Percentiles rank a stretch among this genome's conserved stretches.
These are phyloP conservation scores for Trichoderma pleuroti DNA, from an alignment of 2,329 filamentous ascomycete genomes.

Conservation along the genomic window DNA sequence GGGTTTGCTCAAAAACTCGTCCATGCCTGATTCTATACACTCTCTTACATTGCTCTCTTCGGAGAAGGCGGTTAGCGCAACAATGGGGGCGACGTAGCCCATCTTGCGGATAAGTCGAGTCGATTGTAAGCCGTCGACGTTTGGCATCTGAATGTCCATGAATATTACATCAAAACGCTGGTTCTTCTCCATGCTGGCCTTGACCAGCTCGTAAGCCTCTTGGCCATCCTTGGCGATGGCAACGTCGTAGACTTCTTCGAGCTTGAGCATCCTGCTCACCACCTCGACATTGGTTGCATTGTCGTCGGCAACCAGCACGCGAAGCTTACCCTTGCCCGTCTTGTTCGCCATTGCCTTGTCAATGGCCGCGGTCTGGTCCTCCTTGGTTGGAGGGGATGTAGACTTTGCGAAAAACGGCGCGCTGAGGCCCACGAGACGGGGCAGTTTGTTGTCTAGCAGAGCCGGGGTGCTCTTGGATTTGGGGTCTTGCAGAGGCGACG, in stretches of 20 bases:
- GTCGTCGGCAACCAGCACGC: conserved; percentile 79
- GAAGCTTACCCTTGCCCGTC: conserved; percentile 59
- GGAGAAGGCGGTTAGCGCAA: conserved; percentile 84
- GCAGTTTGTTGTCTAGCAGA: conserved; percentile 45
- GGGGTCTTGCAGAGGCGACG: conserved; percentile 18
- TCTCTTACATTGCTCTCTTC: conserved; percentile 87
- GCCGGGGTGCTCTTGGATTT: conserved; percentile 18
- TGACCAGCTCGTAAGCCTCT: conserved; percentile 83
- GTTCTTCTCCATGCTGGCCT: conserved; percentile 71
- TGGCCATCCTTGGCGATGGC: conserved; percentile 83
- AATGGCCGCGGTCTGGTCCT: conserved; percentile 63
- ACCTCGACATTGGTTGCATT: conserved; percentile 58
- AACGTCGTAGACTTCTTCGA: conserved; percentile 80
- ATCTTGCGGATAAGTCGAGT: conserved; percentile 81
- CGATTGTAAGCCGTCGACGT: conserved; percentile 82
- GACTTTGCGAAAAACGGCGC: conserved; percentile 71
- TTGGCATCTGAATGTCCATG: conserved; percentile 97
- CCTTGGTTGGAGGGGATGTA: conserved; percentile 36
- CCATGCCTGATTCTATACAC: conserved; percentile 86
- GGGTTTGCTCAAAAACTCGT: conserved; percentile 75
- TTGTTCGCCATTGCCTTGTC: conserved; percentile 62
- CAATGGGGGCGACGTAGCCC: conserved; percentile 84
- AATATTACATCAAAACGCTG: conserved; percentile 82
- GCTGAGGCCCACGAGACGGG: conserved; percentile 76
- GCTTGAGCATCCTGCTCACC: conserved; percentile 62